Base-by-base conservation (phyloP, 495 filamentous ascomycete genomes). In the Penicillium lagena region DNA sequence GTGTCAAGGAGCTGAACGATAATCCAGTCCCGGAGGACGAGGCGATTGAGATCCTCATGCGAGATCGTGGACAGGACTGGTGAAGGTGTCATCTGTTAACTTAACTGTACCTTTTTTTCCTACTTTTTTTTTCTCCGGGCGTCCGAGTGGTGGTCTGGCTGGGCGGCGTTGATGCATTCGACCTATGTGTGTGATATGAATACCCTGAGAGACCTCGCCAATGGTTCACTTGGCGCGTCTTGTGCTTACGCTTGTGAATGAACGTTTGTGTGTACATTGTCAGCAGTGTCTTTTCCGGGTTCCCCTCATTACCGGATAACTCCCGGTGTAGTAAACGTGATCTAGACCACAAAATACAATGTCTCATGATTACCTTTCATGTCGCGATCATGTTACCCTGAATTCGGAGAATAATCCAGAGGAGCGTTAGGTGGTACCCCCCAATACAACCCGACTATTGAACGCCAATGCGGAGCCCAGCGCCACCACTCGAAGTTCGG, bases 21-120 rank as follows among this genome's bases (percentile, higher is more conserved):
- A 67, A 73, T 39, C 70, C 70, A 7, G 64, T 73, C 12, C 66
- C 70, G 1, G 65, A 70, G 49, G 70, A 73, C 34, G 70, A 70
- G 46, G 70, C 68, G 12, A 70, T 71, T 42, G 70, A 73, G 47
- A 70, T 73, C 29, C 47, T 73, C 35, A 73, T 73, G 70, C 61
- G 61, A 45, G 70, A 73, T 48, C 70, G 70, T 27, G 70, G 70
- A 4, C 70, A 73, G 57, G 70, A 73, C 45, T 73, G 70, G 70
- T 73, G 6, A 22, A 22, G 3, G 22, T 22, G 22, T 22, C 2
- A 6, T 22, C 22, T 22, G 2, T 22, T 3, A 22, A 22, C 22
- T 22, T 22, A 22, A 22, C 22, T 22, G 22, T 22, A 67, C 50
- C 33, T 15, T 22, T 28, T 12, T 38, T 35, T 31, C 37, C 12